Conservation (phyloP, 1,284 basidiomycete genomes). For the Vanrija humicola region DNA sequence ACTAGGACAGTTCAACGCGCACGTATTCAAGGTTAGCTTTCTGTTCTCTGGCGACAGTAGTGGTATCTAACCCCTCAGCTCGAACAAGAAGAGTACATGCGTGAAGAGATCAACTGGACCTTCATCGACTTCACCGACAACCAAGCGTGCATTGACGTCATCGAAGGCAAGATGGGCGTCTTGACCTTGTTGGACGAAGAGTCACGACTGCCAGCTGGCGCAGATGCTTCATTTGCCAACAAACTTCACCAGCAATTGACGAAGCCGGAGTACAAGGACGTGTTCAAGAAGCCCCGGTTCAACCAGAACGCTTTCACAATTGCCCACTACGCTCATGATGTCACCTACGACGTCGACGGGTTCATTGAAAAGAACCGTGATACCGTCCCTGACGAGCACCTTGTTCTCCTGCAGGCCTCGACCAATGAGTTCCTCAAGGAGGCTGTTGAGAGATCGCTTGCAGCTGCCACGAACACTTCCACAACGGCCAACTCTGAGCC, state of each 20-base stretch:
- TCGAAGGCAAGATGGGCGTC: conserved; percentile 95
- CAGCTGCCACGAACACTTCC: conserved; percentile 53
- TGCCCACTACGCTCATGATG: conserved; percentile 95
- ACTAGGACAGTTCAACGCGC: conserved; percentile 77
- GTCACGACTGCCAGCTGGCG: conserved; percentile 91
- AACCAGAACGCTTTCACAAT: conserved; percentile 97
- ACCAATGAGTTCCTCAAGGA: conserved; percentile 92
- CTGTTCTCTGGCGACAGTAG: neutral
- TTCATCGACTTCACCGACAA: conserved; percentile 99
- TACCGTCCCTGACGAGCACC: conserved; percentile 97
- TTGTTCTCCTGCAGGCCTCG: conserved; percentile 76
- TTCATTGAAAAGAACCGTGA: conserved; percentile 99
- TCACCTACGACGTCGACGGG: conserved; percentile 96
- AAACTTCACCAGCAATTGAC: conserved; percentile 85
- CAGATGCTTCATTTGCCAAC: conserved; percentile 87
- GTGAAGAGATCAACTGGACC: conserved; percentile 98
- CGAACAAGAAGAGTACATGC: conserved; percentile 98
- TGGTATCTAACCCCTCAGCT: conserved; percentile 51
- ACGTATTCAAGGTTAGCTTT: conserved; percentile 77
- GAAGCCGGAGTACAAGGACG: conserved; percentile 78
- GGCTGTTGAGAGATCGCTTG: conserved; percentile 83
- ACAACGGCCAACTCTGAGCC: neutral
- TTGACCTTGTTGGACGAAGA: conserved; percentile 95
- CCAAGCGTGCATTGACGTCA: conserved; percentile 97
- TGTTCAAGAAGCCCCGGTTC: conserved; percentile 98